Base-by-base conservation (phyloP, 345 rosid species). In the Pugionium cornutum region DNA sequence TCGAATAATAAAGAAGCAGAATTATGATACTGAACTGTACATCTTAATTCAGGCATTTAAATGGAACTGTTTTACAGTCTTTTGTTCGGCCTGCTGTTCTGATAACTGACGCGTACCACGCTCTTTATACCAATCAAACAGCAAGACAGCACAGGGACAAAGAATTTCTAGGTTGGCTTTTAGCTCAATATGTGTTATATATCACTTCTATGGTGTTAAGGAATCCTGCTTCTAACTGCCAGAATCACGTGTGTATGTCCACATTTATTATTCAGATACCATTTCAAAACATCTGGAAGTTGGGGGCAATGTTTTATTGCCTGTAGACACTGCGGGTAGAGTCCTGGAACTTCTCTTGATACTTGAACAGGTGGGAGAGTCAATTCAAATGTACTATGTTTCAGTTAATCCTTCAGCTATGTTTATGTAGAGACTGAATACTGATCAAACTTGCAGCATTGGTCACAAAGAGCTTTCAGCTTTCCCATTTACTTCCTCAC, bases 31-130 rank as follows among this genome's bases (percentile, higher is more conserved):
- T 67, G 25, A 53, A 50, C n/a, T 53, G 48, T 62, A 5, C 36
- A 39, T 27, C 64, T 77, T 77, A 52, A 69, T 59, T 57, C 85
- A 94, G 99, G 97, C 97, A 88, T 84, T 81, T 94, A 74, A 94
- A 94, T 81, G 99, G 99, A 77, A 94, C 96, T 58, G 85, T 80
- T 79, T 82, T 90, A 62, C 90, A 85, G 80, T 86, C 96, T 74
- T 90, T 90, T 78, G 86, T 77, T 45, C 92, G 96, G 9, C 97
- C 99, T 68, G 99, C 99, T 67, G 99, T 94, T 76, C 80, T 94
- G 59, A 85, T 94, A 68, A 88, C 96, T 6, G 99, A 94, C 83
- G 94, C 96, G 58, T 88, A 85, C 74, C 83, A 90, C 80, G 97
- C 97, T 69, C 81, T 94, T 76, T 86, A 76, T 75, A 88, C 76